A percentile compares a stretch with the other conserved stretches of the same genome.
Evolutionary conservation across 2,329 filamentous ascomycete genomes (phyloP).

Genomic region (Penicillium sclerotiorum): DNA sequence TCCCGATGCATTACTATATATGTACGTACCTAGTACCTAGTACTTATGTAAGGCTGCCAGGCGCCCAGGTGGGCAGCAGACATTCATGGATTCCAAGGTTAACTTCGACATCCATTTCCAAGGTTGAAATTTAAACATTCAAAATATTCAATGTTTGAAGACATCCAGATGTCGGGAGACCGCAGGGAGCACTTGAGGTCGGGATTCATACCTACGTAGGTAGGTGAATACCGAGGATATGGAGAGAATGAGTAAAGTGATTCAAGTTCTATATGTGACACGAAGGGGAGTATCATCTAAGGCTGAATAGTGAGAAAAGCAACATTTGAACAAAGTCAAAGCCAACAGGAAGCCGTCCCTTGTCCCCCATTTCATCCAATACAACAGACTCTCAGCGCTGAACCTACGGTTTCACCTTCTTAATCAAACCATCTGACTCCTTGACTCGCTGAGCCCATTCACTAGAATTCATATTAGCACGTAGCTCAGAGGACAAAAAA

Average conservation of each 20-base stretch:
- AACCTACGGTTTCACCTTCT: slow-evolving; percentile 32
- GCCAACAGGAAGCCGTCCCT: background rate
- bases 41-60: no score
- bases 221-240: no score
- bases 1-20: no score
- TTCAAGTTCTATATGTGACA: slow-evolving; percentile 1
- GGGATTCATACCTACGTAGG: no score
- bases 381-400: background rate
- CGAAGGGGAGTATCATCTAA: slow-evolving; percentile 2
- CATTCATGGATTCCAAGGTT: no score
- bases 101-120: no score
- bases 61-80: no score
- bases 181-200: no score
- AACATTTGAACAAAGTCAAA: background rate
- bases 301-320: background rate
- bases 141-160: no score
- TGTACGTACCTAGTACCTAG: no score
- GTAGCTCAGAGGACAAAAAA: background rate
- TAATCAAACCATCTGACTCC: slow-evolving; percentile 50
- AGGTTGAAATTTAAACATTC: no score
- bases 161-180: no score
- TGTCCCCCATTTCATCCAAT: background rate
- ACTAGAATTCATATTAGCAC: slow-evolving; percentile 26
- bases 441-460: slow-evolving; percentile 56
- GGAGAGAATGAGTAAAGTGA: background rate